phyloP scores from a whole-genome alignment of 202 grass and related monocot species.

The Setaria viridis region DNA sequence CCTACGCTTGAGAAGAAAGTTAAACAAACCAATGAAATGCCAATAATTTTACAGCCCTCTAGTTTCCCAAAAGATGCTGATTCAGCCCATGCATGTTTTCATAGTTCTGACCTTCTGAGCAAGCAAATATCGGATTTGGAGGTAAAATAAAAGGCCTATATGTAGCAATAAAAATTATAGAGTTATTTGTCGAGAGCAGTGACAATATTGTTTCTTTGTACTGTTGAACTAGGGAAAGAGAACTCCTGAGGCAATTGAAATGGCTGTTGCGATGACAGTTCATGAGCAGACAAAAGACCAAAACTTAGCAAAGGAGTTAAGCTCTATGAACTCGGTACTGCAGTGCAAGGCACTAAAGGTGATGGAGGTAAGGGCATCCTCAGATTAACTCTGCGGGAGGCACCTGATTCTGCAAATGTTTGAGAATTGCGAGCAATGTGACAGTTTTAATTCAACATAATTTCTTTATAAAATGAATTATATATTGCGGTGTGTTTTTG shows the following conservation, averaged over 20 bases:
- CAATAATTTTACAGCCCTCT: constrained; percentile 8
- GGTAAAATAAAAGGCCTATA: neutral
- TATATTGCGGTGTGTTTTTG: too few species aligned
- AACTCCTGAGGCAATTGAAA: constrained; percentile 35
- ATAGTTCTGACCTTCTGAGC: constrained; percentile 5
- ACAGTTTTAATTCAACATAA: too few species aligned
- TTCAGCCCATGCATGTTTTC: neutral
- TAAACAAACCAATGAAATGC: constrained; percentile 16
- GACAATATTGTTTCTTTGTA: neutral
- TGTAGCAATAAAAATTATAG: neutral
- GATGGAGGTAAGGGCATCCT: neutral
- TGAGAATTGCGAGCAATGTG: too few species aligned
- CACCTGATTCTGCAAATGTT: neutral
- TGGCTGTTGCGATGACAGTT: constrained; percentile 7
- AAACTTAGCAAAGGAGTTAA: neutral
- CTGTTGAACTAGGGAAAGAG: constrained; percentile 29
- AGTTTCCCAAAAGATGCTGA: neutral
- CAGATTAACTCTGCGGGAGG: neutral
- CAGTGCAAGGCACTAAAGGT: neutral
- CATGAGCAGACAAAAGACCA: constrained; percentile 11
- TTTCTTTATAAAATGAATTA: too few species aligned
- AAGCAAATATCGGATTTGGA: constrained; percentile 43
- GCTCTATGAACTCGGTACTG: neutral
- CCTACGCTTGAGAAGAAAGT: constrained; percentile 20
- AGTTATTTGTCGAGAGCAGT: neutral